Evolutionary conservation across 1,284 basidiomycete genomes (phyloP), one percentile per base, ranked within the genome.

Genomic region (Boletus calvinii): DNA sequence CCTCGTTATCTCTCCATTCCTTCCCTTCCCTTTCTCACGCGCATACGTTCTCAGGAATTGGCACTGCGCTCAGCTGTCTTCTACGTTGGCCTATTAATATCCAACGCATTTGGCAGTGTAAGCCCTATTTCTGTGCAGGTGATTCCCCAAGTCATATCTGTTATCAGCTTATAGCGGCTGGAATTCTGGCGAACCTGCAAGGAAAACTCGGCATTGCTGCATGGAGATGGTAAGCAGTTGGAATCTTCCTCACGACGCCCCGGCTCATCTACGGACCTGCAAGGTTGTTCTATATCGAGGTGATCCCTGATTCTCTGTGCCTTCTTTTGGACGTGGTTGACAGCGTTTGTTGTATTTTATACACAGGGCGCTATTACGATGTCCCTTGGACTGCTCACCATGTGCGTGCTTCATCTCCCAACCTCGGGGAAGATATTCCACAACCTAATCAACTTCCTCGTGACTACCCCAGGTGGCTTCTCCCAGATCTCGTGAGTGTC

Each of bases 61-160:
- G 82, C 82, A 0, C 78, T 90, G 53, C 80, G 90, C 38, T 81
- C 84, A 26, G 84, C 87, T 0, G 73, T 90, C 46, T 74, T 92
- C 1, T 90, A 83, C 64, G 77, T 76, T 20, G 87, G 88, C 12
- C 63, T 84, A 3, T 68, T 90, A 15, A 78, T 90, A 49, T 85
- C 85, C 2, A 90, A 90, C 65, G 88, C 89, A 3, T 90, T 92
- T 62, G 86, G 88, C 24, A 74, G 78, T 52, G 84, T 85, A 50
- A n/a, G n/a, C n/a, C n/a, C n/a, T n/a, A n/a, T n/a, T n/a, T n/a
- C n/a, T n/a, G n/a, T n/a, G 18, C n/a, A n/a, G n/a, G n/a, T n/a
- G n/a, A n/a, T n/a, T n/a, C n/a, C n/a, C n/a, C n/a, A n/a, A n/a
- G n/a, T n/a, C n/a, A n/a, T n/a, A 37, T 22, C 7, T 38, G 34